Base-by-base conservation (phyloP, 768 basidiomycete genomes). In the Termitomyces sp. region DNA sequence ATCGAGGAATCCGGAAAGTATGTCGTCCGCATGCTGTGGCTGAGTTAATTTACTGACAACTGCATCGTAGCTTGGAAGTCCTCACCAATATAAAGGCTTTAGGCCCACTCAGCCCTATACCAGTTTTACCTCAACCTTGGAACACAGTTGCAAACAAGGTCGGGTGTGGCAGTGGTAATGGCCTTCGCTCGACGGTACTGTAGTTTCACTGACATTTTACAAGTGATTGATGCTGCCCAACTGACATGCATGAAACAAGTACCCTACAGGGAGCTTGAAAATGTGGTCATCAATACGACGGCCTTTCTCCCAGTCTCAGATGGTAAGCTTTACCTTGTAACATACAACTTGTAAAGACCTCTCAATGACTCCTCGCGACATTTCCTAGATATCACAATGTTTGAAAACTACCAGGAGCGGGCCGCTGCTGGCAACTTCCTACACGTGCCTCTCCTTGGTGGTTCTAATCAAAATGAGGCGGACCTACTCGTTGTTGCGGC, bases 201-300 rank as follows among this genome's bases (percentile, higher is more conserved):
- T 8, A 46, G n/a, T 1, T 12, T 30, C 7, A 49, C 8, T 43
- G 10, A 38, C 14, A 38, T 37, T 46, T 48, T 44, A 5, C 8
- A 26, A 67, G 66, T 33, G 12, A 53, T 67, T 5, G 62, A 62
- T 42, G 61, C 60, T 23, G 62, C 67, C 17, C 73, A 75, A 43
- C 50, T 73, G 12, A 48, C 64, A 12, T 75, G 73, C 52, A 74
- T 74, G 73, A 64, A 71, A 53, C 60, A 59, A 5, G 64, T 70
- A 2, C 65, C 72, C 6, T 62, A 55, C 38, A 54, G 57, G 15
- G 66, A 57, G 5, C 56, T 75, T 3, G 68, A 71, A 28, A 59
- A 67, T 50, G 71, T 71, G 0, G 68, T 69, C 1, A 60, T 66
- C 45, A 67, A 56, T 38, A 67, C 67, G 1, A 50, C 60, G 11